Percentiles rank a stretch among this genome's conserved stretches.
Conservation (phyloP, 1,284 basidiomycete species). For the Pisolithus thermaeus region DNA sequence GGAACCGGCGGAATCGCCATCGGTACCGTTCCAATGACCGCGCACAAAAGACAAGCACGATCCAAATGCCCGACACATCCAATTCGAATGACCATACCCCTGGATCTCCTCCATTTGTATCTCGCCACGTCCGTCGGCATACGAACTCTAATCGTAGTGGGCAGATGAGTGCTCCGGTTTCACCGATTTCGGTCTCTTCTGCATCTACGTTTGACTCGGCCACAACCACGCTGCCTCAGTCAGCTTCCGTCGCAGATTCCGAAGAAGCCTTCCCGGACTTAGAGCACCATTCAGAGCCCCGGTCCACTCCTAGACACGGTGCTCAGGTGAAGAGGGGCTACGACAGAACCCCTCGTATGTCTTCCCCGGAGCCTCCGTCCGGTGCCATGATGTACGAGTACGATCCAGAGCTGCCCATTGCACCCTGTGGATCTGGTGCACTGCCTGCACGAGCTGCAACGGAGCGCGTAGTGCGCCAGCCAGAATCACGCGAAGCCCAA, state of each 20-base stretch:
- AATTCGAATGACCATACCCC: constrained; percentile 17
- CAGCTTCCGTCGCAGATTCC: constrained; percentile 14
- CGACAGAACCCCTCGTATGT: constrained; percentile 21
- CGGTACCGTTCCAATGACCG: constrained; percentile 9
- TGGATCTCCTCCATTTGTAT: constrained; percentile 27
- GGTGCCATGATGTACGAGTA: constrained; percentile 18
- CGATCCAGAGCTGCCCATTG: constrained; percentile 24
- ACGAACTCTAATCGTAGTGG: constrained; percentile 28
- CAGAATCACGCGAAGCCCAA: constrained; percentile 25
- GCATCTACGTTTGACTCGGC: constrained; percentile 22
- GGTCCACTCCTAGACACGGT: constrained; percentile 9
- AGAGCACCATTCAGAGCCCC: constrained; percentile 19
- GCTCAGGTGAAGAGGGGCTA: constrained; percentile 7
- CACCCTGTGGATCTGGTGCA: constrained; percentile 12
- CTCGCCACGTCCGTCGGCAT: constrained; percentile 29
- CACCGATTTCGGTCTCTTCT: constrained; percentile 25
- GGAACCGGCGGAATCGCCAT: constrained; percentile 7
- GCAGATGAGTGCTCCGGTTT: constrained; percentile 30
- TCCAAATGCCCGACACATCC: constrained; percentile 18
- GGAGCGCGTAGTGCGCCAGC: constrained; percentile 25
- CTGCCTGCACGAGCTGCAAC: constrained; percentile 26
- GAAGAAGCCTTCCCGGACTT: constrained; percentile 10
- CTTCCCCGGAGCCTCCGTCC: constrained; percentile 14
- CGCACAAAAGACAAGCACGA: constrained; percentile 20
- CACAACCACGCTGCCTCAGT: constrained; percentile 15